These are phyloP conservation scores for Leptomonas pyrrhocoris DNA, from an alignment of 208 protist genomes.

Conservation along the genomic window DNA sequence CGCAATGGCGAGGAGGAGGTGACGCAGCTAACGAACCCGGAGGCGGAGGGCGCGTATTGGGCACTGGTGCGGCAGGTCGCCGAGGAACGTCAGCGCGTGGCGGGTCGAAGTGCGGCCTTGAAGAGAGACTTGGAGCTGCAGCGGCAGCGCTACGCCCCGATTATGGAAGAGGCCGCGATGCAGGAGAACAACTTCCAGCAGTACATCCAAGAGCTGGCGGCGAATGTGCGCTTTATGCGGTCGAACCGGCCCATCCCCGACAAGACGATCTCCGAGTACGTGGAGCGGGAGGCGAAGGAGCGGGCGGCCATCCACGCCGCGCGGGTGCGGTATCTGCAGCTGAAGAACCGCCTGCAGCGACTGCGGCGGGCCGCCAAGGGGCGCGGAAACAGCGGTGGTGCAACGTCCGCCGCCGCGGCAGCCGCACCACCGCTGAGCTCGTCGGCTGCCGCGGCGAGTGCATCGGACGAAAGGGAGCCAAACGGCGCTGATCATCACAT, in stretches of 20 bases:
- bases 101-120: constrained; percentile 36
- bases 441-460: background rate
- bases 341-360: constrained; percentile 79
- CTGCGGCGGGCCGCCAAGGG: constrained; percentile 55
- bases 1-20: constrained; percentile 72
- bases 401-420: background rate
- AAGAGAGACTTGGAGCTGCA: constrained; percentile 58
- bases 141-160: constrained; percentile 52
- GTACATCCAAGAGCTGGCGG: constrained; percentile 68
- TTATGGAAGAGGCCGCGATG: constrained; percentile 59
- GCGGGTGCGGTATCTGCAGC: constrained; percentile 91
- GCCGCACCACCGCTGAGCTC: background rate
- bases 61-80: constrained; percentile 60
- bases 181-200: constrained; percentile 80
- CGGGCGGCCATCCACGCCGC: constrained; percentile 77
- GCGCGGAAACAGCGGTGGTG: constrained; percentile 9
- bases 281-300: constrained; percentile 74
- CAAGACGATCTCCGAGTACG: constrained; percentile 72
- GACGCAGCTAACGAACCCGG: constrained; percentile 48
- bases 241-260: constrained; percentile 73
- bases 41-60: constrained; percentile 86
- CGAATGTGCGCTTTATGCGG: constrained; percentile 64
- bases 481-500: constrained; percentile 90
- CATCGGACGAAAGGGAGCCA: constrained; percentile 36
- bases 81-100: constrained; percentile 57